These are phyloP conservation scores for Phytopythium sindhum DNA, from an alignment of 352 stramenopile genomes.

Conservation along the genomic window DNA sequence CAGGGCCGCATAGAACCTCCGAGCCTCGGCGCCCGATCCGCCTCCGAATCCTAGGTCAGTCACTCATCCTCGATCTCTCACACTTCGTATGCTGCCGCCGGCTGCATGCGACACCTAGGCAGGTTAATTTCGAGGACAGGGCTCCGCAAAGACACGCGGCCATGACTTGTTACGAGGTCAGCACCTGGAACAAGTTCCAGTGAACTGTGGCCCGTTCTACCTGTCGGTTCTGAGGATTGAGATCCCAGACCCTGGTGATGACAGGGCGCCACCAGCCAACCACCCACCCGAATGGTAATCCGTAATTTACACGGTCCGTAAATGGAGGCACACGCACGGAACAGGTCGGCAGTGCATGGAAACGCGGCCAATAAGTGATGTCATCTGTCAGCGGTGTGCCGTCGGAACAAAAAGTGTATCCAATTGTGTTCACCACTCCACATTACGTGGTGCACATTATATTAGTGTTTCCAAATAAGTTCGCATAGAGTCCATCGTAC, in stretches of 20 bases:
- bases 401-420: not conserved
- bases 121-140: not conserved
- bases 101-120: not conserved
- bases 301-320: too few relatives aligned
- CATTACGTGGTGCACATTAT: not conserved
- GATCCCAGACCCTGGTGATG: too few relatives aligned
- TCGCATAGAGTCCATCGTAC: not conserved
- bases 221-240: too few relatives aligned
- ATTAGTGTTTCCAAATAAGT: not conserved
- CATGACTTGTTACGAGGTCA: not conserved
- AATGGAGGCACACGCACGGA: not conserved
- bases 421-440: not conserved
- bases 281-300: too few relatives aligned
- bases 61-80: not conserved
- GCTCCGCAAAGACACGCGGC: slow-evolving; percentile 10
- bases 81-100: too few relatives aligned
- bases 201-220: too few relatives aligned
- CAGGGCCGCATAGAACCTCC: slow-evolving; percentile 1
- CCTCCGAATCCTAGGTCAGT: not conserved
- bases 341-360: not conserved
- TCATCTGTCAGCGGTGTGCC: not conserved
- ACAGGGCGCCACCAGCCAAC: too few relatives aligned
- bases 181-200: too few relatives aligned
- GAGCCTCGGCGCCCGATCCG: not conserved
- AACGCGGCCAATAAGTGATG: not conserved